These are phyloP conservation scores for Candida sonorensis DNA, from an alignment of 805 yeast genomes.

Conservation along the genomic window DNA sequence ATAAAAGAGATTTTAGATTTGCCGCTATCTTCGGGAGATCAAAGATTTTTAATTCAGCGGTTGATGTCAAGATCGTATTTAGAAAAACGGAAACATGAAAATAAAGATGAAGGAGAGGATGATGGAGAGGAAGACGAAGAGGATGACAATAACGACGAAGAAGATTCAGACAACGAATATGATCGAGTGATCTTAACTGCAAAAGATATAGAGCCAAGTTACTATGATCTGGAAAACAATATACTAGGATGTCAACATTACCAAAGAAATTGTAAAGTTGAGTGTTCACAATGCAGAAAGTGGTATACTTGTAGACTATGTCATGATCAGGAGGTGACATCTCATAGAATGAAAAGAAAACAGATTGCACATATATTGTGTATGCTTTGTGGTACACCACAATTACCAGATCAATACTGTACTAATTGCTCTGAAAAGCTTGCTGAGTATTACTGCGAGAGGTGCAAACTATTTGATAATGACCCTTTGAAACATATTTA, in stretches of 20 bases:
- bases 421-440: slow-evolving; percentile 57
- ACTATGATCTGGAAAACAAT: slow-evolving; percentile 34
- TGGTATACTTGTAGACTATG: slow-evolving; percentile 85
- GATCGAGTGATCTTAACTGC: slow-evolving; percentile 38
- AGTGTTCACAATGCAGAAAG: slow-evolving; percentile 64
- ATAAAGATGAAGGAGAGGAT: slow-evolving; percentile 9
- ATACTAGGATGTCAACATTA: slow-evolving; percentile 78
- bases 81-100: slow-evolving; percentile 31
- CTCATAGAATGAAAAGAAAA: slow-evolving; percentile 54
- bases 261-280: slow-evolving; percentile 74
- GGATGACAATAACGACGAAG: slow-evolving; percentile 9
- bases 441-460: slow-evolving; percentile 71
- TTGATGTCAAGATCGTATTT: slow-evolving; percentile 65
- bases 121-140: slow-evolving; percentile 6
- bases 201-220: slow-evolving; percentile 42
- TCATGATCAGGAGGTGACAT: slow-evolving; percentile 54
- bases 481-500: slow-evolving; percentile 74
- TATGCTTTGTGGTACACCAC: slow-evolving; percentile 73
- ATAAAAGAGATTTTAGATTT: slow-evolving; percentile 41
- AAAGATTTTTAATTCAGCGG: slow-evolving; percentile 48
- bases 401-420: slow-evolving; percentile 66
- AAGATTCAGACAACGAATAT: slow-evolving; percentile 16
- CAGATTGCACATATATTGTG: slow-evolving; percentile 68
- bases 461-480: slow-evolving; percentile 78
- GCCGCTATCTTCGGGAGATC: slow-evolving; percentile 33